A percentile compares a stretch with the other conserved stretches of the same genome.
Conservation (phyloP, 2,329 filamentous ascomycete species). For the Pseudocercospora musae region DNA sequence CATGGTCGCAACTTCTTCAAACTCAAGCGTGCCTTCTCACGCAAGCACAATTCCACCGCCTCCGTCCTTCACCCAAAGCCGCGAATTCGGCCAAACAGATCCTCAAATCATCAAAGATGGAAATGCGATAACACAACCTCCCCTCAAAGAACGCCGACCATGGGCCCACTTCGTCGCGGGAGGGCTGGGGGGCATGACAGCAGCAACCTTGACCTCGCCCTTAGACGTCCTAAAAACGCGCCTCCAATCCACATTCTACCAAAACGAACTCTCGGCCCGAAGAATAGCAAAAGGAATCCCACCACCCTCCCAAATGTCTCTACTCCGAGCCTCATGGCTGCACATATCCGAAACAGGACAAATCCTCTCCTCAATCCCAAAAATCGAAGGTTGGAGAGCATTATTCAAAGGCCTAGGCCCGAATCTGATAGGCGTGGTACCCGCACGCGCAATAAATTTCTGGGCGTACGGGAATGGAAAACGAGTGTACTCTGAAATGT, state of each 20-base stretch:
- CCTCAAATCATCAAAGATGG: constrained; percentile 18
- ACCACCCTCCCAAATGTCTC: constrained; percentile 58
- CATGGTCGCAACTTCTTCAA: constrained; percentile 14
- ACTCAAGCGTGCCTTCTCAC: constrained; percentile 1
- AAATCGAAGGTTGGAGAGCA: constrained; percentile 76
- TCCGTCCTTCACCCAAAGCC: constrained; percentile 7
- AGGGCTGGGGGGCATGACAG: constrained; percentile 85
- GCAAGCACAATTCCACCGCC: not conserved
- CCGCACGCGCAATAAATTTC: constrained; percentile 88
- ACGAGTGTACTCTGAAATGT: constrained; percentile 69
- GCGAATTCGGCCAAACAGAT: constrained; percentile 30
- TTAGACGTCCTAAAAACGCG: constrained; percentile 93
- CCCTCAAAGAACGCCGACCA: constrained; percentile 56
- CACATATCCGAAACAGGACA: constrained; percentile 84
- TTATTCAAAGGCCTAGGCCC: constrained; percentile 92
- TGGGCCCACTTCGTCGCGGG: constrained; percentile 92
- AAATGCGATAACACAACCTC: constrained; percentile 10
- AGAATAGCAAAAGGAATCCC: constrained; percentile 57
- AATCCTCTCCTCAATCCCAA: constrained; percentile 77
- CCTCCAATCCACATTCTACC: constrained; percentile 92
- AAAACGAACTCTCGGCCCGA: constrained; percentile 70
- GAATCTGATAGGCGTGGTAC: constrained; percentile 84
- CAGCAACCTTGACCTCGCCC: constrained; percentile 87
- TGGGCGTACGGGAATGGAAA: constrained; percentile 93
- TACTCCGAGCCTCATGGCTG: constrained; percentile 63